Conservation (phyloP, 495 filamentous ascomycete genomes). For the Penicillium desertorum region DNA sequence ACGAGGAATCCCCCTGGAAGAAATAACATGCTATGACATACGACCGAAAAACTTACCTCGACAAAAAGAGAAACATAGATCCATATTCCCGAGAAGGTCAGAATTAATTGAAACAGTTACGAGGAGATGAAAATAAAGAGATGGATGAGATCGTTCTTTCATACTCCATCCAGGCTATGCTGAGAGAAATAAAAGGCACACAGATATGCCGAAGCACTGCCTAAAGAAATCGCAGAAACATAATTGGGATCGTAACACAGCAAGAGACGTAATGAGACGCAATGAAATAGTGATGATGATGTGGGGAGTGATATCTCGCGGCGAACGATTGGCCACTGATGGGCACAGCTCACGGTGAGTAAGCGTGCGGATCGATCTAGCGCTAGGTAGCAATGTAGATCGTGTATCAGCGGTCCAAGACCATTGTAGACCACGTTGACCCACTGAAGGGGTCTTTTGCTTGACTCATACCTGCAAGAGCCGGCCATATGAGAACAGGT, state of each 20-base stretch:
- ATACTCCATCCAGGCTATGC: conserved; percentile 50
- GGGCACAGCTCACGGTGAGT: conserved; percentile 7
- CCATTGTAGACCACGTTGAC: conserved; percentile 7
- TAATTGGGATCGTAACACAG: conserved; percentile 15
- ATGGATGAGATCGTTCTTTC: conserved; percentile 41
- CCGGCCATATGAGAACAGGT: conserved; percentile 1
- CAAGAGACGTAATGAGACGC: conserved; percentile 11
- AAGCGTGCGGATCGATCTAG: conserved; percentile 17
- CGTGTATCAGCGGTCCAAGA: conserved; percentile 15
- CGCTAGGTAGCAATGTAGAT: conserved; percentile 12
- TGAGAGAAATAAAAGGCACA: conserved; percentile 27
- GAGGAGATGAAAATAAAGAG: conserved; percentile 2
- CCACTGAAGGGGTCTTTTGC: background rate
- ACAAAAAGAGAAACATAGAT: background rate
- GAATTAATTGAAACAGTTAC: conserved; percentile 10
- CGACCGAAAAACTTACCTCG: background rate
- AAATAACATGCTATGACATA: background rate
- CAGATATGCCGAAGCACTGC: conserved; percentile 13
- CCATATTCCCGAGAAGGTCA: background rate
- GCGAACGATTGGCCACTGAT: conserved; percentile 12
- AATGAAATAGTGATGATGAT: conserved; percentile 12
- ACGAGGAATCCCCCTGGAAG: background rate
- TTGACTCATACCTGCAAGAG: conserved; percentile 7
- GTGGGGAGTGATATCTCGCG: conserved; percentile 7
- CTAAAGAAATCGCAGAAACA: conserved; percentile 18